Evolutionary conservation across 2,329 filamentous ascomycete genomes (phyloP).

Genomic region (Corinectria fuckeliana): DNA sequence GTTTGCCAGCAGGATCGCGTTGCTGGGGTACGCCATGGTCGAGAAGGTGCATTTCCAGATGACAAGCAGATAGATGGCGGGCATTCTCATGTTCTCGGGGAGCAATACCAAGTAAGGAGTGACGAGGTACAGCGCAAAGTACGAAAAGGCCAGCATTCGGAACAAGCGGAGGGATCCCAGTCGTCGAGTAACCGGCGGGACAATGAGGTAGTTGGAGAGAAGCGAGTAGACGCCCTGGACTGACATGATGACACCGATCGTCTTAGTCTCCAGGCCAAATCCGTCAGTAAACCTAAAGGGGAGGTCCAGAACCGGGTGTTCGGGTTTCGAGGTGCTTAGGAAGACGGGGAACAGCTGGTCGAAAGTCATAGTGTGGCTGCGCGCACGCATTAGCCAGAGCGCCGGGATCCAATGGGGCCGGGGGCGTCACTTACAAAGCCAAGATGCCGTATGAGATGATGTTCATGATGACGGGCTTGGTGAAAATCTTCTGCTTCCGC

Average conservation of each 20-base stretch:
- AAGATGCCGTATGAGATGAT: slow-evolving; percentile 91
- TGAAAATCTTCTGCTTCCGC: slow-evolving; percentile 68
- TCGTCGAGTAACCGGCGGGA: slow-evolving; percentile 76
- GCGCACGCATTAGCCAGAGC: slow-evolving; percentile 24
- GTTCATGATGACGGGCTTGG: slow-evolving; percentile 82
- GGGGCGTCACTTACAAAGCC: slow-evolving; percentile 76
- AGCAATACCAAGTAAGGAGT: slow-evolving; percentile 90
- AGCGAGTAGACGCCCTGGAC: slow-evolving; percentile 91
- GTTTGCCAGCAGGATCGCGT: slow-evolving; percentile 88
- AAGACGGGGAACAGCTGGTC: slow-evolving; percentile 94
- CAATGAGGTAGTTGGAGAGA: slow-evolving; percentile 82
- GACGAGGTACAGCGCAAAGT: slow-evolving; percentile 85
- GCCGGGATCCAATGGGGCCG: neutral
- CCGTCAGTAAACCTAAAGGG: slow-evolving; percentile 92
- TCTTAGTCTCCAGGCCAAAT: slow-evolving; percentile 81
- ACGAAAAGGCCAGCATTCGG: slow-evolving; percentile 78
- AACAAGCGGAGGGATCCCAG: slow-evolving; percentile 84
- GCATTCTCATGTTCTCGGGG: slow-evolving; percentile 72
- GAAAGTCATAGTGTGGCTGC: slow-evolving; percentile 93
- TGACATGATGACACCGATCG: slow-evolving; percentile 87
- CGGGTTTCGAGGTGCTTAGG: slow-evolving; percentile 70
- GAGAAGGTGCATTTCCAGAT: slow-evolving; percentile 94
- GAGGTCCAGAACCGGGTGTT: slow-evolving; percentile 61
- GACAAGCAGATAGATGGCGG: slow-evolving; percentile 77
- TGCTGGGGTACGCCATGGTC: slow-evolving; percentile 89